phyloP scores from a whole-genome alignment of 257 asterid species.

The Verbena officinalis region DNA sequence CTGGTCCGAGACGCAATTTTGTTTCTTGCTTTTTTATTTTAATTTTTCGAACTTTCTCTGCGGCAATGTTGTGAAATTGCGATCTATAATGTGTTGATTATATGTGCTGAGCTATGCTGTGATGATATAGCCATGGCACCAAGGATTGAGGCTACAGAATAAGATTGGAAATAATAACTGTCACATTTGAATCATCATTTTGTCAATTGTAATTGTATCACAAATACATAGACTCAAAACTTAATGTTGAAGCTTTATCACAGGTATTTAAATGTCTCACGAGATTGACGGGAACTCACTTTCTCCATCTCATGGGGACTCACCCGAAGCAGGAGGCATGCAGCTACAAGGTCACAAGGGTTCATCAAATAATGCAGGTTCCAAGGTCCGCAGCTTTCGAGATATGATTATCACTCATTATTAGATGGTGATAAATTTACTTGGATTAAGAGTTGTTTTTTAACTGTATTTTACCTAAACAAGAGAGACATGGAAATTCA shows the following conservation, averaged over 20 bases:
- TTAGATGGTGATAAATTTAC: conserved; percentile 9
- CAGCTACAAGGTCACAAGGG: conserved; percentile 38
- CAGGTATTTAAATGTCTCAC: conserved; percentile 36
- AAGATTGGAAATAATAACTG: not conserved
- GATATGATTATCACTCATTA: not conserved
- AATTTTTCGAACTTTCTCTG: not conserved
- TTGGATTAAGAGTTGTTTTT: conserved; percentile 3
- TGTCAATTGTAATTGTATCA: not conserved
- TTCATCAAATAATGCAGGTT: conserved; percentile 36
- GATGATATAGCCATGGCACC: not conserved
- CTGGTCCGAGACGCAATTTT: not conserved
- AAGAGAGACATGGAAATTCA: not conserved
- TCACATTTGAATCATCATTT: not conserved
- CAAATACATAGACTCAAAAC: conserved; percentile 5
- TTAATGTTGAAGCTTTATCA: not conserved
- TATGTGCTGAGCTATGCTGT: conserved; percentile 6
- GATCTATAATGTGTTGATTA: not conserved
- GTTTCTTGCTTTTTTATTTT: not conserved
- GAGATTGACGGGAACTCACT: conserved; percentile 40
- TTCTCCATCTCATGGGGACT: conserved; percentile 43
- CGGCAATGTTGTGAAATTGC: not conserved
- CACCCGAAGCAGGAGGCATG: conserved; percentile 36
- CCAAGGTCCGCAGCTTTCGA: conserved; percentile 41
- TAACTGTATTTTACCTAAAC: conserved; percentile 6
- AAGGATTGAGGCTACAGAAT: conserved; percentile 11